Evolutionary conservation across 768 basidiomycete genomes (phyloP).

Genomic region (Termitomyces sp.): DNA sequence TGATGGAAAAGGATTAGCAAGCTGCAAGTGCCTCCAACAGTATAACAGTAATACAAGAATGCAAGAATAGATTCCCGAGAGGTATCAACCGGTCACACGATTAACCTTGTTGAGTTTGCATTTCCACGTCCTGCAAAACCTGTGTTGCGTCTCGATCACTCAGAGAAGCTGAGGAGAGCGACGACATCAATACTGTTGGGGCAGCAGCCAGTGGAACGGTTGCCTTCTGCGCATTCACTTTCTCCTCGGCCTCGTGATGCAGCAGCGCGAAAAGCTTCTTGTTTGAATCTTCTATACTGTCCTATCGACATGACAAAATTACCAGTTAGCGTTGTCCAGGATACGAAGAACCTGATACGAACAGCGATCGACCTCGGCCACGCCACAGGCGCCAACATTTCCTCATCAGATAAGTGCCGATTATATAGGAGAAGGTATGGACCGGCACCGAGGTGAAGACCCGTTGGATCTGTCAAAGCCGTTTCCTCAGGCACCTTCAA

Average conservation of each 20-base stretch:
- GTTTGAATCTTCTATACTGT: constrained; percentile 29
- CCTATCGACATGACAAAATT: constrained; percentile 18
- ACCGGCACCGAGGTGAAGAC: constrained; percentile 71
- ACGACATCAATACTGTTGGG: background rate
- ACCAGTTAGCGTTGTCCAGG: background rate
- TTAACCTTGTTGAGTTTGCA: background rate
- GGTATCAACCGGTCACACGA: background rate
- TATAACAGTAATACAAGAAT: background rate
- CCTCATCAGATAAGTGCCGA: constrained; percentile 31
- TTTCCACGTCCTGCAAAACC: background rate
- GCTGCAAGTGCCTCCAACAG: background rate
- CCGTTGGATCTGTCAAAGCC: constrained; percentile 63
- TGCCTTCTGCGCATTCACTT: background rate
- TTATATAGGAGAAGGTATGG: constrained; percentile 77
- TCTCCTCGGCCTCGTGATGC: background rate
- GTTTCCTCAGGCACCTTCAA: constrained; percentile 63
- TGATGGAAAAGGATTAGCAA: background rate
- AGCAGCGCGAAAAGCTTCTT: constrained; percentile 23
- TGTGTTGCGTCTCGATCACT: background rate
- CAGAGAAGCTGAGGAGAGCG: background rate
- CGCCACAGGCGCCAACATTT: constrained; percentile 26
- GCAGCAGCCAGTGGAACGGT: background rate
- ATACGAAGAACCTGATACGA: constrained; percentile 3
- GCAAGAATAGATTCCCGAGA: background rate
- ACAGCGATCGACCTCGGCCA: constrained; percentile 37